phyloP scores from a whole-genome alignment of 352 stramenopile species.

The Globisporangium cederbergense region DNA sequence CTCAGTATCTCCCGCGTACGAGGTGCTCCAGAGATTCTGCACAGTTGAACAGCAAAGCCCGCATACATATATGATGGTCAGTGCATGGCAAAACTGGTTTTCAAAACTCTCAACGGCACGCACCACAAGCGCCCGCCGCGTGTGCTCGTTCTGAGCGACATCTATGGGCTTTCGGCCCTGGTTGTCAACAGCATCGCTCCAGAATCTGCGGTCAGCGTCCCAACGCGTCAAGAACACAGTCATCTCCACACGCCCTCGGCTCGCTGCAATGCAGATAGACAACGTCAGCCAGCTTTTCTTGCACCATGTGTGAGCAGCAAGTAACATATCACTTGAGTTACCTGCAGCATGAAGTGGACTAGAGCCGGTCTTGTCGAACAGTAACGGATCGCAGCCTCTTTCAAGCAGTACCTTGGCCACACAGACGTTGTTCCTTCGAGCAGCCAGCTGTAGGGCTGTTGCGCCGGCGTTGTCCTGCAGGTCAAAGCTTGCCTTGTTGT shows the following conservation, averaged over 20 bases:
- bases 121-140: slow-evolving; percentile 33
- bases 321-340: neutral
- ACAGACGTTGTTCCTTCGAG: slow-evolving; percentile 21
- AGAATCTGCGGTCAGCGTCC: slow-evolving; percentile 37
- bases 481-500: slow-evolving; percentile 32
- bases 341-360: slow-evolving; percentile 50
- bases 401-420: slow-evolving; percentile 29
- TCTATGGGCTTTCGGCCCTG: slow-evolving; percentile 37
- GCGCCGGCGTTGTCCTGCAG: slow-evolving; percentile 29
- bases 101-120: neutral
- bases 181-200: slow-evolving; percentile 26
- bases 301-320: neutral
- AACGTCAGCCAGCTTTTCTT: neutral
- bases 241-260: slow-evolving; percentile 28
- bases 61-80: neutral
- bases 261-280: slow-evolving; percentile 10
- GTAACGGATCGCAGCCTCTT: slow-evolving; percentile 25
- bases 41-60: neutral
- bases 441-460: slow-evolving; percentile 45
- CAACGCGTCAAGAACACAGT: slow-evolving; percentile 39
- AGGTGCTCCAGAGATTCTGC: slow-evolving; percentile 42
- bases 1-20: slow-evolving; percentile 30
- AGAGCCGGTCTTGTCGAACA: slow-evolving; percentile 30
- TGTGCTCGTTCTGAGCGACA: slow-evolving; percentile 26
- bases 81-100: neutral